Percentiles rank a stretch among this genome's conserved stretches.
These are phyloP conservation scores for Candida stauntonica DNA, from an alignment of 805 yeast species.

Conservation along the genomic window DNA sequence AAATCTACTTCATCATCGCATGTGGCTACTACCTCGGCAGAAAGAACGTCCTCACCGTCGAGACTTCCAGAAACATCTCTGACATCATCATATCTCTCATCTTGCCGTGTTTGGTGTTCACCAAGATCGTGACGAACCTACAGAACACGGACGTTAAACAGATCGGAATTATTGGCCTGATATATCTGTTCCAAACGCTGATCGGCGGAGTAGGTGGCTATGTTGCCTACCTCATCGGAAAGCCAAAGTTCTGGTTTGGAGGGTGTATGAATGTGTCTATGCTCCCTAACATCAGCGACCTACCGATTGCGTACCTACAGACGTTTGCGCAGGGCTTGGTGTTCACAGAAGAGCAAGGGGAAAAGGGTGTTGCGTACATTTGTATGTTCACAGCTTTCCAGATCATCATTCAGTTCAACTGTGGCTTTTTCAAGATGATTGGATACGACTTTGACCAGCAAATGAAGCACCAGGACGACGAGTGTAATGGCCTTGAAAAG, in stretches of 20 bases:
- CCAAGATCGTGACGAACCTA: slow-evolving; percentile 57
- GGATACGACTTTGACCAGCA: slow-evolving; percentile 50
- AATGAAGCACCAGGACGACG: slow-evolving; percentile 5
- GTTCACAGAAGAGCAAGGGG: slow-evolving; percentile 56
- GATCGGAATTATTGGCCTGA: slow-evolving; percentile 58
- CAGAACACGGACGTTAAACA: slow-evolving; percentile 61
- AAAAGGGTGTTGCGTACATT: slow-evolving; percentile 78
- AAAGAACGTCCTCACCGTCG: slow-evolving; percentile 53
- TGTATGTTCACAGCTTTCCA: slow-evolving; percentile 69
- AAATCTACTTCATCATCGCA: slow-evolving; percentile 66
- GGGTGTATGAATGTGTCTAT: slow-evolving; percentile 67
- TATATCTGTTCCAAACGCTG: slow-evolving; percentile 46
- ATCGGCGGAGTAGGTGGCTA: slow-evolving; percentile 46
- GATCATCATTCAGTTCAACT: slow-evolving; percentile 59
- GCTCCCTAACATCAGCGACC: slow-evolving; percentile 70
- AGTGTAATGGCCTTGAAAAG: no score
- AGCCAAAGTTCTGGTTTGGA: slow-evolving; percentile 65
- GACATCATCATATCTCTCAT: slow-evolving; percentile 58
- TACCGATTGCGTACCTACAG: slow-evolving; percentile 74
- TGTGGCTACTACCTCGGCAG: slow-evolving; percentile 62
- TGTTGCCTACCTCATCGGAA: slow-evolving; percentile 10
- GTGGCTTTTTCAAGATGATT: slow-evolving; percentile 69
- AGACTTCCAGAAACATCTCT: slow-evolving; percentile 58
- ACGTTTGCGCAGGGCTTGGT: slow-evolving; percentile 46
- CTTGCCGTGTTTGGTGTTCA: slow-evolving; percentile 63